A percentile compares a stretch with the other conserved stretches of the same genome.
phyloP scores from a whole-genome alignment of 2,329 filamentous ascomycete genomes.

The Exophiala sideris region DNA sequence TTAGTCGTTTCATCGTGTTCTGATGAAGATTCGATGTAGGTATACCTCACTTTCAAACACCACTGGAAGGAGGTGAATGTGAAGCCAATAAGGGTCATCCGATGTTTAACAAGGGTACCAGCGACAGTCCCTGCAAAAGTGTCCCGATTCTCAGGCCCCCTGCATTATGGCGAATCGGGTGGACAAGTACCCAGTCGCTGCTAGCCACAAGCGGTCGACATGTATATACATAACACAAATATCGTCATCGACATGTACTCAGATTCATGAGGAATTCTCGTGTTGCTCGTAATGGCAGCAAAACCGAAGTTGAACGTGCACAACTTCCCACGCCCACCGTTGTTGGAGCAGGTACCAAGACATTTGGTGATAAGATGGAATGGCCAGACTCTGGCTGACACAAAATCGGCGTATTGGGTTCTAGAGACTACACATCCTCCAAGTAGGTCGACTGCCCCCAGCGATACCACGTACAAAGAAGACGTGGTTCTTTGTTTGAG shows the following conservation, averaged over 20 bases:
- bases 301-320: constrained; percentile 32
- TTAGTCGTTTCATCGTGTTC: no score
- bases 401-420: constrained; percentile 59
- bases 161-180: background rate
- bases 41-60: no score
- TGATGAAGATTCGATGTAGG: no score
- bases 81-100: no score
- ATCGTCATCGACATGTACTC: background rate
- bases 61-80: no score
- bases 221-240: background rate
- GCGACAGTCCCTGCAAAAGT: background rate
- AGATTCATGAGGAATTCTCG: background rate
- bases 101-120: background rate
- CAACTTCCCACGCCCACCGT: constrained; percentile 53
- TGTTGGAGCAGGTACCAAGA: constrained; percentile 52
- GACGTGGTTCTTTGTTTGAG: background rate
- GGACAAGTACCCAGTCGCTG: no score
- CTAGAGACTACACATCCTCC: constrained; percentile 62
- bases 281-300: constrained; percentile 10
- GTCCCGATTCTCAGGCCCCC: background rate
- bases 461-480: background rate
- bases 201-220: background rate
- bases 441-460: constrained; percentile 40
- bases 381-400: constrained; percentile 55
- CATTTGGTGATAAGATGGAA: constrained; percentile 58